Percentiles rank a stretch among this genome's conserved stretches.
Conservation (phyloP, 2,329 filamentous ascomycete species). For the Talaromyces piceae region DNA sequence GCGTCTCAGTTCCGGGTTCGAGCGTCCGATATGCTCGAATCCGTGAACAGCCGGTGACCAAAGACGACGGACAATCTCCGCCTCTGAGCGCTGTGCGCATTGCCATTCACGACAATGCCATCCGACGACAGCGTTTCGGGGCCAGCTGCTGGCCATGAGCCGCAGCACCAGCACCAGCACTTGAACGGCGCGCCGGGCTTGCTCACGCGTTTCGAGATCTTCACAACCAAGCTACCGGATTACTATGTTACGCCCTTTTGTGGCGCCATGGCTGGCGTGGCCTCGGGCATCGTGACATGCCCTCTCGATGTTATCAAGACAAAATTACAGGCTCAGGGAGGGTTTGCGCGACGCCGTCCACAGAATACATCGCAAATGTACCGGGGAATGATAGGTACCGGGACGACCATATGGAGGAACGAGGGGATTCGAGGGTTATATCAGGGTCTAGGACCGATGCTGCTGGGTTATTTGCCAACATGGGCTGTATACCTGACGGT, state of each 20-base stretch:
- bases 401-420: slow-evolving; percentile 73
- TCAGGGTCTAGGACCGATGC: slow-evolving; percentile 84
- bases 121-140: slow-evolving; percentile 35
- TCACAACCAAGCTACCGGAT: slow-evolving; percentile 45
- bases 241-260: slow-evolving; percentile 69
- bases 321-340: slow-evolving; percentile 90
- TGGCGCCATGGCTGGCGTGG: slow-evolving; percentile 82
- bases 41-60: slow-evolving; percentile 35
- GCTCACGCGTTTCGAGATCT: slow-evolving; percentile 31
- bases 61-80: slow-evolving; percentile 32
- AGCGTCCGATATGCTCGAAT: slow-evolving; percentile 34
- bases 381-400: slow-evolving; percentile 79
- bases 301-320: slow-evolving; percentile 99
- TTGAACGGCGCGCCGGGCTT: slow-evolving; percentile 18
- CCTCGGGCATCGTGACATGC: slow-evolving; percentile 89
- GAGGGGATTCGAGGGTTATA: slow-evolving; percentile 90
- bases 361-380: slow-evolving; percentile 56
- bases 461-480: slow-evolving; percentile 90
- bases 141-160: slow-evolving; percentile 23
- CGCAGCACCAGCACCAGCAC: slow-evolving; percentile 17
- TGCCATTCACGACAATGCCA: slow-evolving; percentile 40
- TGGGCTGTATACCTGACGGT: slow-evolving; percentile 98
- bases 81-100: slow-evolving; percentile 30
- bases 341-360: slow-evolving; percentile 50
- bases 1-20: slow-evolving; percentile 32